These are phyloP conservation scores for Raffaelea deltoideospora DNA, from an alignment of 2,329 filamentous ascomycete species.

Conservation along the genomic window DNA sequence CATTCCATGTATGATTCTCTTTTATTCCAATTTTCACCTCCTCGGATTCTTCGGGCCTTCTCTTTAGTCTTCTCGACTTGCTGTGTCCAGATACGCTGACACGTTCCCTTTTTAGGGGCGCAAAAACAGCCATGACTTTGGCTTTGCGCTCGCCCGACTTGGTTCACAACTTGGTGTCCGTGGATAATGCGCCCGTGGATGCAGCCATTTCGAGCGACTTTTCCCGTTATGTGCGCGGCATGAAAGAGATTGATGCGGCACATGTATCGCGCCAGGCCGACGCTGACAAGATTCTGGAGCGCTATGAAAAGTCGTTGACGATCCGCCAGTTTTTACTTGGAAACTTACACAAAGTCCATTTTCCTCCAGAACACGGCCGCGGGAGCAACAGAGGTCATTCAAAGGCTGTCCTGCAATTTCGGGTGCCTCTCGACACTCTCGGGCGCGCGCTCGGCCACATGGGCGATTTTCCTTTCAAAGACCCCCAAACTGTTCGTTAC, in stretches of 20 bases:
- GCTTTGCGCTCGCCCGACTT: slow-evolving; percentile 55
- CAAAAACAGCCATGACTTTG: slow-evolving; percentile 82
- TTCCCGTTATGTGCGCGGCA: slow-evolving; percentile 63
- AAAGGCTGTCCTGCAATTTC: slow-evolving; percentile 45
- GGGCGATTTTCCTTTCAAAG: slow-evolving; percentile 77
- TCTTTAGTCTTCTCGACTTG: too few relatives aligned
- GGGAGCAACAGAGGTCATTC: background rate
- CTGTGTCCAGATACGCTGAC: too few relatives aligned
- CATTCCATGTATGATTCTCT: slow-evolving; percentile 61
- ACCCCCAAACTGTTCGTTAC: slow-evolving; percentile 53
- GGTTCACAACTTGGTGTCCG: slow-evolving; percentile 59
- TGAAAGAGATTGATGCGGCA: slow-evolving; percentile 64
- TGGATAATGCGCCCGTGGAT: slow-evolving; percentile 87
- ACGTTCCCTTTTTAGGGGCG: slow-evolving; percentile 43
- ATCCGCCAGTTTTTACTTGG: slow-evolving; percentile 87
- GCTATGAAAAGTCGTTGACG: slow-evolving; percentile 58
- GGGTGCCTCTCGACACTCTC: slow-evolving; percentile 62
- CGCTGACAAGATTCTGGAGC: slow-evolving; percentile 62
- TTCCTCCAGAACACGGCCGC: background rate
- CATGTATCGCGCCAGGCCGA: slow-evolving; percentile 55
- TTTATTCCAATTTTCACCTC: background rate
- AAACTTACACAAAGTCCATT: slow-evolving; percentile 50
- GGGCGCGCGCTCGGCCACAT: slow-evolving; percentile 54
- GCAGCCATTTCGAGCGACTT: slow-evolving; percentile 62
- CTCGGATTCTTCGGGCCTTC: background rate